Conservation (phyloP, 2,329 filamentous ascomycete species). For the Alternaria metachromatica region DNA sequence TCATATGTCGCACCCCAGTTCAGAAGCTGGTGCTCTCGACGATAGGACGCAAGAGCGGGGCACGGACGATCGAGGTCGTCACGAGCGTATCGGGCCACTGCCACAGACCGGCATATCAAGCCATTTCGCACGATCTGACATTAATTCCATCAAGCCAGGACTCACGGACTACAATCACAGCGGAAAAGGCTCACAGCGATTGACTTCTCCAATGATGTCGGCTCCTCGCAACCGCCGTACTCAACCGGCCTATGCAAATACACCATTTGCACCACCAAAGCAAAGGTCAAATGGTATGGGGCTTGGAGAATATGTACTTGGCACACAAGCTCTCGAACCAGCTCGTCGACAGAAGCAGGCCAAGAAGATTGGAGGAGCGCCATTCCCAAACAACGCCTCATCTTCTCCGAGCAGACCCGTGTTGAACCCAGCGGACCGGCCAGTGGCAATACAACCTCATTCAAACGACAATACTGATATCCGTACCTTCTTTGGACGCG, state of each 20-base stretch:
- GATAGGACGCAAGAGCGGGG: neutral
- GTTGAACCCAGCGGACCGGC: neutral
- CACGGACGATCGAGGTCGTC: too few relatives aligned
- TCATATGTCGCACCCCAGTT: neutral
- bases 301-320: constrained; percentile 27
- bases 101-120: neutral
- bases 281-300: constrained; percentile 21
- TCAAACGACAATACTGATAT: constrained; percentile 34
- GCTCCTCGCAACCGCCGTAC: constrained; percentile 4
- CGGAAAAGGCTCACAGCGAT: neutral
- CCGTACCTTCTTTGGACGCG: constrained; percentile 28
- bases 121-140: neutral
- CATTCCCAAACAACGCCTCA: neutral
- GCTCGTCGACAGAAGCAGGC: constrained; percentile 7
- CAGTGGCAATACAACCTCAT: neutral
- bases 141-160: neutral
- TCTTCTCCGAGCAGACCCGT: neutral
- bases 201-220: neutral
- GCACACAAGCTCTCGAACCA: neutral
- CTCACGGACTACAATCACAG: neutral
- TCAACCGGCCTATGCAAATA: constrained; percentile 22
- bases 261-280: constrained; percentile 38
- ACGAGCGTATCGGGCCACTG: neutral
- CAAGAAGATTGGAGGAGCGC: neutral
- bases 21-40: neutral